Evolutionary conservation across 1,139 yeast species (phyloP), one percentile per base, ranked within the genome.

Genomic region (Taiozyma onychis): DNA sequence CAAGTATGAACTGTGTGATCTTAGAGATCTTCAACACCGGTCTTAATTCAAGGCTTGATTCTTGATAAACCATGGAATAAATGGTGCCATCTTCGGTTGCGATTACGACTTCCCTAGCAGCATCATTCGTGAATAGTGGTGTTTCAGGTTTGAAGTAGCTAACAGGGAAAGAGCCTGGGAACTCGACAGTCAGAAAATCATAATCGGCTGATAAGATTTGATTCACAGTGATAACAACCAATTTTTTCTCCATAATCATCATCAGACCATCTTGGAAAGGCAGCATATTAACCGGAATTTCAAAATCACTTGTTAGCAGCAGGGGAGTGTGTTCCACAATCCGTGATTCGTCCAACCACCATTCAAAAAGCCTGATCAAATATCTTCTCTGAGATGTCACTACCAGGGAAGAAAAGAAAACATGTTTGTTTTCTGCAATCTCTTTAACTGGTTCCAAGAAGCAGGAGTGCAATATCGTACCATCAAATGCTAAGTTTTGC

Each of bases 201-300:
- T 72, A 72, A 46, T 74, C 75, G 0, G 77, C 81, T 2, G 80
- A 75, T n/a, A 74, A 59, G 6, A 77, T 73, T 26, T 56, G 57
- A 44, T 56, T 55, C 2, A 55, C 43, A 27, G 51, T 48, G 0
- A 59, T 49, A 2, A 54, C 16, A 0, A 53, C 43, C 1, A 60
- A 27, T 11, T 41, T 43, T 0, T 46, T 44, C 48, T 74, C 72
- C 59, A 74, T 77, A 11, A 75, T 65, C 8, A 77, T 65, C 6
- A 77, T 60, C 1, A 71, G 57, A 10, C 61, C 60, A 22, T 58
- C 51, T 11, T 66, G 61, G 44, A 76, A 62, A 0, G 81, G 73
- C 0, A 71, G 58, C 1, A 73, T 62, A 48, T 74, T 70, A 1
- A 74, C 64, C 0, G 82, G 81, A 1, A 75, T 55, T 2, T 61